Evolutionary conservation across 805 yeast species (phyloP), one percentile per base, ranked within the genome.

Genomic region (Saturnispora gosingensis): DNA sequence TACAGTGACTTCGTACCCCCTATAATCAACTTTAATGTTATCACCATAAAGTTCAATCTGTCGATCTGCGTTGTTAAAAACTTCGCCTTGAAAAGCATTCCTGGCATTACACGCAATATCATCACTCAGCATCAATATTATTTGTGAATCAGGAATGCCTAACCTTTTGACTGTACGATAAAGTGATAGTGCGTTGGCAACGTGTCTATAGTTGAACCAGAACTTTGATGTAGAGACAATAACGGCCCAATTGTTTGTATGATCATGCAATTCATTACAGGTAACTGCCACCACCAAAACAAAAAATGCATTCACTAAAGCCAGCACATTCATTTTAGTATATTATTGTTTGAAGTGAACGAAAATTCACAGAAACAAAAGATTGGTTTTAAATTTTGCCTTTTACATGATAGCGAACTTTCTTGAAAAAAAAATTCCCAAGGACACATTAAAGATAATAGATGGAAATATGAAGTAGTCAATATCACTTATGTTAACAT

Each of bases 181-280:
- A 79, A 93, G 82, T 63, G 96, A 85, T 58, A 93, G 72, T 30
- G 86, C 96, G 67, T 93, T 93, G 38, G 99, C 98, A 88, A 91
- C 88, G 67, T 93, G 99, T 65, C 99, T 76, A 65, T 93, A 93
- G 67, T 93, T 93, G 75, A 93, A 93, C 99, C 99, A 93, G 70
- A 93, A 93, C 54, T 98, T 73, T 11, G 97, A 89, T 1, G 99
- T 91, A 2, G 96, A 88, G 38, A 93, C 97, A 44, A 93, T 71
- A 4, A 93, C 98, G 0, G 99, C 91, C 83, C 83, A 79, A 63
- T 79, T 80, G 61, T 79, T 80, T 32, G 82, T 79, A 59, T 89
- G 79, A 70, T 55, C 56, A 40, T 50, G 56, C 16, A 16, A 43
- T 32, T 22, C 25, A 3, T 13, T 24, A 24, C 30, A 40, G n/a